Percentiles rank a stretch among this genome's conserved stretches.
These are phyloP conservation scores for Populus tremula DNA, from an alignment of 345 rosid species.

Conservation along the genomic window DNA sequence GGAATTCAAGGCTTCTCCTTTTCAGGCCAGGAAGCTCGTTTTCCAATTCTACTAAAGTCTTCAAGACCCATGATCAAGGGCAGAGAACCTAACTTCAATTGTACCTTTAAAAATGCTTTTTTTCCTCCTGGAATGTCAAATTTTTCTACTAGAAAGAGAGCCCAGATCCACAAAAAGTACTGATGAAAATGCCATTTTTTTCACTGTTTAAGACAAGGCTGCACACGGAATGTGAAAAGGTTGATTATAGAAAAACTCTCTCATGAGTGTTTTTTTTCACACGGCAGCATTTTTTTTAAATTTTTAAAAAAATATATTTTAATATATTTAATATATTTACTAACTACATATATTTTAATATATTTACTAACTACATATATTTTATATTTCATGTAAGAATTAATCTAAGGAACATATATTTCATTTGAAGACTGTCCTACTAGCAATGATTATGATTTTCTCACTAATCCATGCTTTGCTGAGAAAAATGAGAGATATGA, in stretches of 20 bases:
- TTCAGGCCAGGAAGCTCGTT: not conserved
- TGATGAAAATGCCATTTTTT: not conserved
- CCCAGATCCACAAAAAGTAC: not conserved
- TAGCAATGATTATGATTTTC: not conserved
- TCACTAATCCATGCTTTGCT: not conserved
- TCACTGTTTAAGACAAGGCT: not conserved
- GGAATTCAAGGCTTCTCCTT: not conserved
- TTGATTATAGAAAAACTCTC: not conserved
- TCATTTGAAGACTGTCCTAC: conserved; percentile 1
- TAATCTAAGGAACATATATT: not conserved
- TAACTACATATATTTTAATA: too few species aligned
- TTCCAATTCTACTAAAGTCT: not conserved
- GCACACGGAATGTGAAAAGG: not conserved
- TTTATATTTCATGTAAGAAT: too few species aligned
- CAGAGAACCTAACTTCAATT: not conserved
- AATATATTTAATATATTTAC: too few species aligned
- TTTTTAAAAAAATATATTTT: too few species aligned
- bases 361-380: too few species aligned
- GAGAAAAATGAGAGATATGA: not conserved
- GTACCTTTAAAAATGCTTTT: not conserved
- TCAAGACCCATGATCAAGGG: not conserved
- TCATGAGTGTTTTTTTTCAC: too few species aligned
- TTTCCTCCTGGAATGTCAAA: not conserved
- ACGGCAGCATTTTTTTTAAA: too few species aligned
- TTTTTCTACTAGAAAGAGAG: not conserved